Conservation (phyloP, 768 basidiomycete genomes). For the Harrya chromipes region DNA sequence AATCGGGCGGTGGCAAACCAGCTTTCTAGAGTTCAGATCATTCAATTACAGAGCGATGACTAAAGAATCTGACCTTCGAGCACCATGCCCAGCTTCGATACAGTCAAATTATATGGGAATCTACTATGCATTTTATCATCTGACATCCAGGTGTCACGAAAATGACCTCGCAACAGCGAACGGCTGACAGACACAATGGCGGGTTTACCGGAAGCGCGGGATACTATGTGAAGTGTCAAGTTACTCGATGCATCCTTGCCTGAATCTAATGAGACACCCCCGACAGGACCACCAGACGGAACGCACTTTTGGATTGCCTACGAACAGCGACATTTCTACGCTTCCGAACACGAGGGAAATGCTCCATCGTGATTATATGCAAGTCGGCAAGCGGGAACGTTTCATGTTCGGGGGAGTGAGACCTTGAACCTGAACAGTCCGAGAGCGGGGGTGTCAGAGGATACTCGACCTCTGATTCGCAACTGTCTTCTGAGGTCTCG, state of each 20-base stretch:
- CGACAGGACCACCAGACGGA: background rate
- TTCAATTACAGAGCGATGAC: background rate
- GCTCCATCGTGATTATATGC: constrained; percentile 18
- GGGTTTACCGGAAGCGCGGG: constrained; percentile 61
- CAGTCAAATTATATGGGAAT: constrained; percentile 35
- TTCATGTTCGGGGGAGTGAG: constrained; percentile 50
- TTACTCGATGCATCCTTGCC: constrained; percentile 17
- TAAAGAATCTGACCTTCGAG: constrained; percentile 53
- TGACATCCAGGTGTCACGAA: constrained; percentile 1
- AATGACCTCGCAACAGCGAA: constrained; percentile 35
- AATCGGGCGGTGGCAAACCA: constrained; percentile 65
- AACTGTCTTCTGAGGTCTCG: constrained; percentile 31
- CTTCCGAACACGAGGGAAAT: constrained; percentile 13
- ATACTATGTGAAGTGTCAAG: constrained; percentile 54
- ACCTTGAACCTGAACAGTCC: constrained; percentile 63
- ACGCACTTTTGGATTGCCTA: constrained; percentile 23
- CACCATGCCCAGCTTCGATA: constrained; percentile 44
- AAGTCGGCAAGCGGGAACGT: constrained; percentile 7
- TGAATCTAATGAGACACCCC: constrained; percentile 10
- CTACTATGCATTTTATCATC: background rate
- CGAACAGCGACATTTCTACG: constrained; percentile 28
- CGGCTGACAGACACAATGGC: constrained; percentile 56
- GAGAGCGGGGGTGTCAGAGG: constrained; percentile 79
- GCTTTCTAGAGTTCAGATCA: constrained; percentile 40
- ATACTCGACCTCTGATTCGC: constrained; percentile 60